phyloP scores from a whole-genome alignment of 2,329 filamentous ascomycete species.

The Fusarium oxysporum region DNA sequence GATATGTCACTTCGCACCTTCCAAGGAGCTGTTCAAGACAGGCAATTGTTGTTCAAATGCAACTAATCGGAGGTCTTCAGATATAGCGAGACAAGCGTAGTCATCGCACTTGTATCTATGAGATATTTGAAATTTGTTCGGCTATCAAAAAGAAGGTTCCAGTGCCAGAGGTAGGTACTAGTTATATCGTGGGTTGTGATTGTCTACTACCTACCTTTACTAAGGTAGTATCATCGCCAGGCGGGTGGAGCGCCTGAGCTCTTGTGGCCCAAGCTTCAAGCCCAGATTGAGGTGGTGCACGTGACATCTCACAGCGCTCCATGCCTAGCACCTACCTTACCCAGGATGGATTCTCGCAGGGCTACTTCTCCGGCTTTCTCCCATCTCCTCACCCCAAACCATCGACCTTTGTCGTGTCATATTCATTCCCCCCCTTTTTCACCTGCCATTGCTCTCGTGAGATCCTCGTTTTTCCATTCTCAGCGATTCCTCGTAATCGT shows the following conservation, averaged over 20 bases:
- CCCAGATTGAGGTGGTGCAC: conserved; percentile 9
- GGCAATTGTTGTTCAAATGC: neutral
- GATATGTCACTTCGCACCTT: neutral
- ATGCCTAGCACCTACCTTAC: conserved; percentile 5
- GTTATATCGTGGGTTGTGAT: neutral
- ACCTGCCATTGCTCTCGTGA: conserved; percentile 34
- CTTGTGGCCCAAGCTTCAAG: conserved; percentile 17
- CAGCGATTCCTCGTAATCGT: conserved; percentile 34
- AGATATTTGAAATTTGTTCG: neutral
- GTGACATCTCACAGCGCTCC: conserved; percentile 22
- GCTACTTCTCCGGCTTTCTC: conserved; percentile 45
- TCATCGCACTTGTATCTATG: neutral
- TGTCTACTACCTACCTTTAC: neutral
- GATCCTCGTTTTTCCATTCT: conserved; percentile 37
- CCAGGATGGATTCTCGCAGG: conserved; percentile 23
- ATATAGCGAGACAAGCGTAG: neutral
- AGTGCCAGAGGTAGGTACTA: neutral
- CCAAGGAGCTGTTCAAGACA: neutral
- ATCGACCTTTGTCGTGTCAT: conserved; percentile 44
- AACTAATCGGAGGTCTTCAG: neutral
- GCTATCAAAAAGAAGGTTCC: neutral
- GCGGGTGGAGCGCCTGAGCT: neutral
- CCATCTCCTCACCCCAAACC: conserved; percentile 38
- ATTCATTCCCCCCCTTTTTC: conserved; percentile 31
- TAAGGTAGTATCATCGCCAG: neutral